Base-by-base conservation (phyloP, 2,329 filamentous ascomycete genomes). In the Neocatenulostroma microsporum region DNA sequence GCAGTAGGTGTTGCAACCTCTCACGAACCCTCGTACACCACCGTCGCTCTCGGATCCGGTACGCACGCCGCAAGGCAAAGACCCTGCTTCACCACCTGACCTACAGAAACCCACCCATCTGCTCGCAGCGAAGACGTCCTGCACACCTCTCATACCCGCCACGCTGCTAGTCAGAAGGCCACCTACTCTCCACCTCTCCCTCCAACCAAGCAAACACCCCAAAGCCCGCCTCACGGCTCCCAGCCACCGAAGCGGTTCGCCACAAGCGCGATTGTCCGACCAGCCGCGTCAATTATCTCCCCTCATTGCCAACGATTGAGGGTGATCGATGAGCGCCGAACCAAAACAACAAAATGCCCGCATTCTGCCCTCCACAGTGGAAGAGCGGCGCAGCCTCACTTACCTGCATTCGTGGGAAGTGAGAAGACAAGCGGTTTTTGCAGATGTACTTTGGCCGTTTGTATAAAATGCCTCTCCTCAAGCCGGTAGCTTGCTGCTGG, bases 391-490 rank as follows among this genome's bases (percentile, higher is more conserved):
- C 37, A 41, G 33, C 39, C 44, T 44, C 41, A 43, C 48, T n/a
- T 37, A n/a, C 27, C 20, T 35, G n/a, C n/a, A n/a, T n/a, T n/a
- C n/a, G n/a, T n/a, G n/a, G n/a, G n/a, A n/a, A n/a, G 49, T 49
- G 58, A 58, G 62, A 66, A 67, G 55, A 61, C 62, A 71, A 75
- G 76, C 84, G 85, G 77, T 78, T 94, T 95, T 95, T 94, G 73
- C 71, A 73, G 85, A 93, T 80, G 85, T 88, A 65, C 77, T 94
- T 95, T 94, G 84, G 82, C 74, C 84, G 84, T 79, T 71, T 42
- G 49, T 35, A 21, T 57, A 70, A 56, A 57, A 68, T 63, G 78
- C 82, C 81, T 78, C 80, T 76, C 75, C 36, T 54, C 57, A 48
- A 42, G 33, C 42, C 42, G n/a, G n/a, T n/a, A n/a, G n/a, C n/a